Evolutionary conservation across 23 red algal species (phyloP), one percentile per base, ranked within the genome.

Genomic region (Agarophyton chilense): DNA sequence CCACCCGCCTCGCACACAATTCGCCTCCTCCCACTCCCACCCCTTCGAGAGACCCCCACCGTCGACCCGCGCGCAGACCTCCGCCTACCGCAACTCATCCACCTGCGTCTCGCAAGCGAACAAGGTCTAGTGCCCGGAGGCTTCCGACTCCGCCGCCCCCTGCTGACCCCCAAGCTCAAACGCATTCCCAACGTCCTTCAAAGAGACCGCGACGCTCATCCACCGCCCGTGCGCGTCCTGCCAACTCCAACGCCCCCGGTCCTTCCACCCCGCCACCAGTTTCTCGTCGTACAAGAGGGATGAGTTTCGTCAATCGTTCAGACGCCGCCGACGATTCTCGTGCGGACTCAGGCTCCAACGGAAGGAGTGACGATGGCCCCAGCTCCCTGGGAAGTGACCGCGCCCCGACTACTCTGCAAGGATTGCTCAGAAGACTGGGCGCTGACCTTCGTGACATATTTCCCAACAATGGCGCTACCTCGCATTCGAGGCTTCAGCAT

Each of bases 381-480:
- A 80, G 51, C 19, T 80, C 77, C 8, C 21, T 80, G 18, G 77
- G 77, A 17, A 80, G 77, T 19, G 77, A 80, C 46, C 50, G 77
- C 10, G 77, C 51, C 35, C 79, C 88, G 10, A 83, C 64, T 35
- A 76, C 78, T 21, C 45, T 93, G 32, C 90, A 93, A 54, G 80
- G 80, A 21, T 52, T 93, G 43, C 79, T 93, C 10, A 61, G 80
- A 22, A 32, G 90, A 24, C 79, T 93, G 25, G 90, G 90, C 18
- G 90, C 90, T 38, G 90, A 90, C 71, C 74, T 96, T 44, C 75
- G 88, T 18, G 93, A 95, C 86, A 81, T 95, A 43, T 84, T 96
- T 43, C 89, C 87, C 3, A 79, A 46, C n/a, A 72, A 72, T 63
- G 42, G 56, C 33, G 92, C 51, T 10, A 61, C 94, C 21, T 83